Base-by-base conservation (phyloP, 1,284 basidiomycete genomes). In the Calocybe gambosa region DNA sequence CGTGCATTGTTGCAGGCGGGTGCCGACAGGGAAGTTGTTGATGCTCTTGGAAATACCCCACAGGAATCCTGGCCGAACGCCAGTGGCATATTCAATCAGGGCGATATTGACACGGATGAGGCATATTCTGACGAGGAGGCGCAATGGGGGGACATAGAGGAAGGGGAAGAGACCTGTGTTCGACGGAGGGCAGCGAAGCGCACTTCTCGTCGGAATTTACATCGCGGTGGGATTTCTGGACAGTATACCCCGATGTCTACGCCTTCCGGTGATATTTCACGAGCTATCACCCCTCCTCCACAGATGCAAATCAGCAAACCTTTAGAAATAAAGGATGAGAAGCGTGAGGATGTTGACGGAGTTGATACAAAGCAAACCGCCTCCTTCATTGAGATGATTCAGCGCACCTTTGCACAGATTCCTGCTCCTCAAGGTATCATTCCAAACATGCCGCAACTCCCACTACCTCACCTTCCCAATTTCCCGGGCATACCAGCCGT, bases 21-120 rank as follows among this genome's bases (percentile, higher is more conserved):
- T 12, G 94, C 94, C 0, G 82, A 89, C 47, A 65, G 75, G 36
- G 84, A 88, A 56, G 76, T 92, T 39, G 83, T 87, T 21, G 84
- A 91, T 47, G 75, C 74, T 0, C 73, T 80, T 21, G 94, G 93
- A 9, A 82, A 85, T 64, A 89, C 85, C 15, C 78, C 95, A 0
- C 70, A 82, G 28, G 92, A 97, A 58, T 70, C 93, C 26, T 74
- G 63, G 13, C 34, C 74, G 7, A 66, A 74, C 60, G 78, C 84
- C 54, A 67, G 70, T 33, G 69, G 65, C 40, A 58, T 76, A 20
- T 56, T 60, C 16, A 42, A 21, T 38, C 45, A 57, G 21, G 44
- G 51, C 39, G 55, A 57, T 26, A 68, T 70, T 34, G 66, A 78
- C 26, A 62, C 71, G 48, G 52, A 65, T 42, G 57, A 64, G 51